Evolutionary conservation across 1,284 basidiomycete genomes (phyloP), one percentile per base, ranked within the genome.

Genomic region (Earliella scabrosa): DNA sequence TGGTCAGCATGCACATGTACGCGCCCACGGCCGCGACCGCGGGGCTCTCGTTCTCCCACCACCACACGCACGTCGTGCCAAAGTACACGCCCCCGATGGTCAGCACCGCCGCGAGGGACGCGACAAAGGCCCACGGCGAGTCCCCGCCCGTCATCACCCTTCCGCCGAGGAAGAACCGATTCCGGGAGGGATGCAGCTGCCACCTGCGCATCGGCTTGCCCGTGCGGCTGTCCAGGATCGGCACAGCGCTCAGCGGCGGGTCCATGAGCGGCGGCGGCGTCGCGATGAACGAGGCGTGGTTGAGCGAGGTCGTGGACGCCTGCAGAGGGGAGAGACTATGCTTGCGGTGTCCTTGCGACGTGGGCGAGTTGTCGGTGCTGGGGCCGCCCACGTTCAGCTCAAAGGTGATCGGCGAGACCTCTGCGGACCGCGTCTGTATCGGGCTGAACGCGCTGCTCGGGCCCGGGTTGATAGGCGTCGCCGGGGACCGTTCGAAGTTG

Each of bases 111-210:
- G 74, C 68, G 48, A 94, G 73, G 3, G 83, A 85, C 0, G 79
- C 79, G 7, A 92, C 67, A 64, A 96, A 92, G 4, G 93, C 91
- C 76, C 83, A 85, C 0, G 88, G 86, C 21, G 84, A 82, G 72
- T 97, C 95, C 4, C 92, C 92, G n/a, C 93, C 93, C 0, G 89
- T 90, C 62, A 97, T 73, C 13, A 93, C 56, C 51, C 77, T 80
- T 0, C 95, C 95, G 1, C 77, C 65, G 48, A 88, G 76, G 67
- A 89, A 88, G 72, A 92, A 96, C n/a, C 76, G 78, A 71, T 92
- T 93, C 54, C 82, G 76, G 4, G 89, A 91, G 3, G 86, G 85
- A 67, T 90, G 83, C 34, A 77, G 67, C 61, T 85, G 74, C 71
- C 87, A 87, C 48, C 83, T 83, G 44, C 81, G 81, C 45, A 82